phyloP scores from a whole-genome alignment of 306 rosid genomes.

The Pyrus betulifolia region DNA sequence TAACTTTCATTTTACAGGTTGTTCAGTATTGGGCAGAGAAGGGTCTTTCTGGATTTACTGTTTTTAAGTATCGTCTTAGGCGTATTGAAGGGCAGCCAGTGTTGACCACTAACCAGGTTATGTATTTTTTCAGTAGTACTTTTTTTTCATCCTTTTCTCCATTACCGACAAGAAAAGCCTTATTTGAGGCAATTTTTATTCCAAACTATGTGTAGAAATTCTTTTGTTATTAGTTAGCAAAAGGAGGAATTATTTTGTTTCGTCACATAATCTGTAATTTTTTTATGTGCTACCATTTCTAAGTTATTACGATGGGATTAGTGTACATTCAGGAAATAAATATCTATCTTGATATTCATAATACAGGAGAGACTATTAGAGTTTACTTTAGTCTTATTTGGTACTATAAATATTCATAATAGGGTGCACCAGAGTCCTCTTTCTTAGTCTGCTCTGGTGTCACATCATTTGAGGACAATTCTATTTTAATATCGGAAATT shows the following conservation, averaged over 20 bases:
- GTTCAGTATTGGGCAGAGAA: slow-evolving; percentile 80
- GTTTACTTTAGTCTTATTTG: not conserved
- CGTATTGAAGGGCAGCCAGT: slow-evolving; percentile 77
- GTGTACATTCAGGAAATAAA: not conserved
- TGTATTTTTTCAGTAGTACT: not conserved
- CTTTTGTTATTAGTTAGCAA: not conserved
- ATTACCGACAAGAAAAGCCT: not conserved
- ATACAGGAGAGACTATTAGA: not conserved
- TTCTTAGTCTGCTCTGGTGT: not conserved
- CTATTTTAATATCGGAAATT: not conserved
- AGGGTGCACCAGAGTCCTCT: not conserved
- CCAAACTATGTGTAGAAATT: not conserved
- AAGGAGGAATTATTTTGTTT: not conserved
- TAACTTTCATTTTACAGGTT: slow-evolving; percentile 47
- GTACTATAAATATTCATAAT: not conserved
- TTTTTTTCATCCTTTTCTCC: not conserved
- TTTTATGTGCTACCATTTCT: not conserved
- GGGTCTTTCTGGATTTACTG: slow-evolving; percentile 91
- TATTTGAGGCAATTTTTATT: not conserved
- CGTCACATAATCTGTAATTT: not conserved
- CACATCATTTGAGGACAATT: not conserved
- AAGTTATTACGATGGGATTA: not conserved
- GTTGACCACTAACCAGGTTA: slow-evolving; percentile 89
- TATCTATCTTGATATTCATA: not conserved
- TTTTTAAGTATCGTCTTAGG: slow-evolving; percentile 73